Evolutionary conservation across 2,329 filamentous ascomycete genomes (phyloP), one percentile per base, ranked within the genome.

Genomic region (Verticillium nubilum): DNA sequence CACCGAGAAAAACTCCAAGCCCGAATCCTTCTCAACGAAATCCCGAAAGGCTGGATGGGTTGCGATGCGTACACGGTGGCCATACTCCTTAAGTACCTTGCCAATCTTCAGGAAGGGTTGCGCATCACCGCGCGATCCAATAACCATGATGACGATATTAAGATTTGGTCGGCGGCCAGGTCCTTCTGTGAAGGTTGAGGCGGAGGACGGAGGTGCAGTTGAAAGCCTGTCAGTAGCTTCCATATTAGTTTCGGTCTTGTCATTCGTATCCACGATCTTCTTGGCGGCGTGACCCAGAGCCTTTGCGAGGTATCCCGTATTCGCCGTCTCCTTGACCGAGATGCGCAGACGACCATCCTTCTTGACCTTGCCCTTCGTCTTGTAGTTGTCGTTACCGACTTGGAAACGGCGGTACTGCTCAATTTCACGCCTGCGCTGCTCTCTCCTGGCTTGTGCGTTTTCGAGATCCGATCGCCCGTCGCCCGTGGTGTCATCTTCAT

Each of bases 71-170:
- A 94, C 89, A 7, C 88, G 82, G 69, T 94, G 90, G 1, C 88
- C 88, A 63, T 90, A 86, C 58, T 91, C 82, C 67, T 88, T 86
- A 52, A 95, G 74, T 1, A 90, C 81, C 72, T 89, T 87, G 23
- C 88, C 90, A 55, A 95, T 82, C 64, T 86, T 86, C 23, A 95
- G 73, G 62, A 95, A 95, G 0, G 91, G 91, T 68, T 95, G 91
- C 2, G 90, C 87, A 67, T 95, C 91, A 35, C 91, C 91, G 55
- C 91, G 80, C 2, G 86, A 90, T 2, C 91, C 91, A 65, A 94
- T 92, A 6, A 94, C 88, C 83, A 92, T 92, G 66, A 94, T 87
- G 28, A 92, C 89, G 58, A 95, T 89, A 70, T 92, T 93, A 54
- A 95, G 76, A 10, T 70, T 76, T 1, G 86, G 80, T n/a, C 71